Base-by-base conservation (phyloP, 768 basidiomycete species). In the Cubamyces sp. region DNA sequence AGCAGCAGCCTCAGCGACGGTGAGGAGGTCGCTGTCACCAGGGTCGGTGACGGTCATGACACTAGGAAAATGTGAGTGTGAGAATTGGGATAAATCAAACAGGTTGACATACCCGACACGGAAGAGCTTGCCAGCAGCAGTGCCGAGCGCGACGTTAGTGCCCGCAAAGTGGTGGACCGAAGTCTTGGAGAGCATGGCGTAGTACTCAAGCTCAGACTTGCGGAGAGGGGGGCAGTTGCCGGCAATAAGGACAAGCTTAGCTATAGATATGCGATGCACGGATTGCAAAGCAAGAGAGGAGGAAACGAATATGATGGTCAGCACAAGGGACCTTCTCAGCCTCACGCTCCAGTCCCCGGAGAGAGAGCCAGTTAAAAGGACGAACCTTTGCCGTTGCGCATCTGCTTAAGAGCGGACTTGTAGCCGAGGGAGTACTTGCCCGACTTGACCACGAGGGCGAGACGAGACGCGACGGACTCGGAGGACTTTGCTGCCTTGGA, bases 161-260 rank as follows among this genome's bases (percentile, higher is more conserved):
- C 97, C 97, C 66, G 87, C 83, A 77, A 97, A 99, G 82, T 98
- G 96, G 81, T 98, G 97, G 60, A 98, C 96, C 60, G 92, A 87
- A 60, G 96, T 98, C 84, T 99, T 99, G 69, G 95, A 97, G 75
- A 99, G 85, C 96, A 97, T 97, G 81, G 95, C 97, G 76, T 98
- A 99, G 84, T 98, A 99, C 83, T 99, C 97, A 62, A 99, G 85
- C 84, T 99, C 97, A 64, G 96, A 98, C 79, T 97, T 97, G 78
- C 97, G 94, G 65, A 99, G 87, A 65, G 97, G 97, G 61, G 97
- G 97, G 82, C 95, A 97, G 82, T 99, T 99, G 70, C 94, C 96
- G 72, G 96, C 94, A 74, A 99, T 97, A 77, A 99, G 81, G 74
- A 99, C 90, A 69, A 99, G 93, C 82, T 97, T 98, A 79, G 96